phyloP scores from a whole-genome alignment of 495 filamentous ascomycete genomes.

The Hypoxylon lienhwacheense region DNA sequence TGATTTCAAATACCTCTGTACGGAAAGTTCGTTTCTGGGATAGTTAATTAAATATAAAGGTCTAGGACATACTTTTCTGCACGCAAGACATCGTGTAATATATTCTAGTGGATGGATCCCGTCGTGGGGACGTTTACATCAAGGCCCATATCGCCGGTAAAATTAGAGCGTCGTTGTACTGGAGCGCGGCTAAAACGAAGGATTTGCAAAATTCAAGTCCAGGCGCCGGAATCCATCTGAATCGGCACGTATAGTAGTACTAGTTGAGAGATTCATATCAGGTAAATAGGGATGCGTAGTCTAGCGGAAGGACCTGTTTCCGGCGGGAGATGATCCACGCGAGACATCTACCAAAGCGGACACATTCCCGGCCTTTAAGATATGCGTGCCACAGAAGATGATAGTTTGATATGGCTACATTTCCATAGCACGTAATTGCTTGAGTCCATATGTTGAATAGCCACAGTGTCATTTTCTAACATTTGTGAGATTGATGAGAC shows the following conservation, averaged over 20 bases:
- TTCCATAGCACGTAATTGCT: constrained; percentile 10
- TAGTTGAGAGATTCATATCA: constrained; percentile 13
- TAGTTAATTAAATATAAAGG: constrained; percentile 21
- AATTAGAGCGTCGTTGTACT: constrained; percentile 18
- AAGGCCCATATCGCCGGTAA: constrained; percentile 30
- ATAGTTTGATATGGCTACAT: constrained; percentile 10
- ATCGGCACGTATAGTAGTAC: constrained; percentile 6
- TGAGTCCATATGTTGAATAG: neutral
- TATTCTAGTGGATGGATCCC: constrained; percentile 17
- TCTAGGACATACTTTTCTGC: constrained; percentile 9
- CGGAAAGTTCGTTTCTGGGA: constrained; percentile 14
- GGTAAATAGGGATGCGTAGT: constrained; percentile 20
- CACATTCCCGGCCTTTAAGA: constrained; percentile 15
- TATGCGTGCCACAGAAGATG: constrained; percentile 2
- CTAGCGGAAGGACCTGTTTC: constrained; percentile 30
- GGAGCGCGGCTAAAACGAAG: constrained; percentile 22
- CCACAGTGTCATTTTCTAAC: neutral
- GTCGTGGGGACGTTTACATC: constrained; percentile 17
- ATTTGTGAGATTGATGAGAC: constrained; percentile 6
- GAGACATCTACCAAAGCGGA: constrained; percentile 17
- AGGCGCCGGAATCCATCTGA: constrained; percentile 17
- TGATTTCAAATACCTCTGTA: constrained; percentile 28
- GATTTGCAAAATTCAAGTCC: constrained; percentile 9
- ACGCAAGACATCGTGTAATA: constrained; percentile 27
- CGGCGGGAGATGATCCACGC: constrained; percentile 26